These are phyloP conservation scores for Rostrohypoxylon terebratum DNA, from an alignment of 495 filamentous ascomycete genomes.

Conservation along the genomic window DNA sequence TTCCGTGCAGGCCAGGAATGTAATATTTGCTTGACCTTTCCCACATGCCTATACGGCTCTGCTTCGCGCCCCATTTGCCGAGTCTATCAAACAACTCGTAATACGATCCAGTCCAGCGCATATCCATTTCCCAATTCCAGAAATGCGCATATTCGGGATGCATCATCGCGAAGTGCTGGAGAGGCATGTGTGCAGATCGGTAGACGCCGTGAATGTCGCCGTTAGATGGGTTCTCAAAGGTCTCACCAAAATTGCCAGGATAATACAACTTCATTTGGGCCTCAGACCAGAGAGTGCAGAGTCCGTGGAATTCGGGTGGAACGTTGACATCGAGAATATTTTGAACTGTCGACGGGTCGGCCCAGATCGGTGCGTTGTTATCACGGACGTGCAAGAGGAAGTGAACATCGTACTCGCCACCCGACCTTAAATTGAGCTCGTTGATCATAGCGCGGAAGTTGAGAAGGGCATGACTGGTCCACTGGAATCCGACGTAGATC, in stretches of 20 bases:
- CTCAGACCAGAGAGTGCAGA: slow-evolving; percentile 94
- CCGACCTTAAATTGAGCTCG: slow-evolving; percentile 77
- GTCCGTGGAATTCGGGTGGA: slow-evolving; percentile 87
- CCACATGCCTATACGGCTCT: slow-evolving; percentile 89
- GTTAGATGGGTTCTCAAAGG: slow-evolving; percentile 66
- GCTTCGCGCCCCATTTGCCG: slow-evolving; percentile 76
- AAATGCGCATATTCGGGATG: slow-evolving; percentile 94
- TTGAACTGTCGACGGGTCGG: slow-evolving; percentile 66
- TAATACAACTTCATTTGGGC: slow-evolving; percentile 90
- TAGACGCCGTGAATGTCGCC: slow-evolving; percentile 90
- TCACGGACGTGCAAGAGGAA: slow-evolving; percentile 85
- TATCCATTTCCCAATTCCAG: slow-evolving; percentile 99
- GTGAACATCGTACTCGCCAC: slow-evolving; percentile 83
- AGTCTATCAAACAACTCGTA: slow-evolving; percentile 90
- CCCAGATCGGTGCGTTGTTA: slow-evolving; percentile 71
- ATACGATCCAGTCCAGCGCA: slow-evolving; percentile 91
- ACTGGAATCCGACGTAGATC: slow-evolving; percentile 75
- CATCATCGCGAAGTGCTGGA: slow-evolving; percentile 89
- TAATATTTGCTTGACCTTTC: slow-evolving; percentile 92
- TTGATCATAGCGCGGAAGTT: slow-evolving; percentile 83
- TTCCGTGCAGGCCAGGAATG: slow-evolving; percentile 84
- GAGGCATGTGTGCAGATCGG: slow-evolving; percentile 86
- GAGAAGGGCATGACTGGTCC: slow-evolving; percentile 74
- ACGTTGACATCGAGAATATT: slow-evolving; percentile 74
- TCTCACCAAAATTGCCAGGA: slow-evolving; percentile 75